These are phyloP conservation scores for Microbotryum lychnidis-dioicae DNA, from an alignment of 1,284 basidiomycete genomes.

Conservation along the genomic window DNA sequence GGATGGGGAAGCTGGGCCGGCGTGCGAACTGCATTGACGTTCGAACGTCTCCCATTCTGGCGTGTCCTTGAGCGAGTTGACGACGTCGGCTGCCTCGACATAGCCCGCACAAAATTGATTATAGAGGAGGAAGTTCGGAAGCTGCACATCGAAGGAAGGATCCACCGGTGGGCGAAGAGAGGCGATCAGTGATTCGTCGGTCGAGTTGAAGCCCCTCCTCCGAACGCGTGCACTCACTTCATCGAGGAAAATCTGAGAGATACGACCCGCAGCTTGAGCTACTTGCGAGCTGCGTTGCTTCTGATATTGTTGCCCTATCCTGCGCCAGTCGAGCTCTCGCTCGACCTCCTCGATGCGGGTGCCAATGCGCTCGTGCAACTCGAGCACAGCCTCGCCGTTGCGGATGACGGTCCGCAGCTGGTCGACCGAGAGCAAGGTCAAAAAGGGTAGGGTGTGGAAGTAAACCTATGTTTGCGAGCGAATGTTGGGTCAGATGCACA, in stretches of 20 bases:
- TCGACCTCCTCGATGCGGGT: constrained; percentile 50
- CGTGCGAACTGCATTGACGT: constrained; percentile 49
- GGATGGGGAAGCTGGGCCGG: constrained; percentile 9
- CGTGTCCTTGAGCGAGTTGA: constrained; percentile 52
- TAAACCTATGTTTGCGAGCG: constrained; percentile 37
- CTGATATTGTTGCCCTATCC: not conserved
- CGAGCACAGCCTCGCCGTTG: constrained; percentile 65
- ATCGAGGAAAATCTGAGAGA: constrained; percentile 57
- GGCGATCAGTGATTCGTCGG: constrained; percentile 13
- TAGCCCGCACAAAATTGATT: constrained; percentile 76
- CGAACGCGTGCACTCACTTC: constrained; percentile 48
- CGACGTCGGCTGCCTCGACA: constrained; percentile 62
- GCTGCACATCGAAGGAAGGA: constrained; percentile 4
- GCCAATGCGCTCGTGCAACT: constrained; percentile 59
- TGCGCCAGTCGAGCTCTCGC: constrained; percentile 48
- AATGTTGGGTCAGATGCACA: not conserved
- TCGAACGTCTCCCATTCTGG: constrained; percentile 75
- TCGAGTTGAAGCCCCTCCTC: constrained; percentile 1
- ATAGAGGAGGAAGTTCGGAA: constrained; percentile 61
- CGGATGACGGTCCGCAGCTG: constrained; percentile 49
- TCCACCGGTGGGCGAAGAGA: not conserved
- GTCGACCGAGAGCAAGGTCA: constrained; percentile 40
- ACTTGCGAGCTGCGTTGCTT: constrained; percentile 28
- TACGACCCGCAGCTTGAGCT: constrained; percentile 46
- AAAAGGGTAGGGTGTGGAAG: constrained; percentile 43